Conservation (phyloP, 345 rosid genomes). For the Combretum micranthum region DNA sequence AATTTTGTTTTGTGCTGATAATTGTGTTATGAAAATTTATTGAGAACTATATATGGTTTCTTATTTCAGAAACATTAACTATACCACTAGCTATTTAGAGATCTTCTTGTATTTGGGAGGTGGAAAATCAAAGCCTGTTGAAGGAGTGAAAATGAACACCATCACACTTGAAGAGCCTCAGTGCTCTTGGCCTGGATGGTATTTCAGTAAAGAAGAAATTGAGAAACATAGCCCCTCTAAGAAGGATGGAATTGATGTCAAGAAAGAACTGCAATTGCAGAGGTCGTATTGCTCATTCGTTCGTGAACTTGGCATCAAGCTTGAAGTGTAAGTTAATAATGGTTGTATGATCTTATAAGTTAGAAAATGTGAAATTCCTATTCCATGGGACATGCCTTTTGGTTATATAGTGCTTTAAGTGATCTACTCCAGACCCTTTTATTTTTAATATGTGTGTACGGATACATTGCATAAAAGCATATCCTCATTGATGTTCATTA, state of each 20-base stretch:
- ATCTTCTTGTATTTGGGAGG: too few relatives aligned
- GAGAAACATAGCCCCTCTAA: slow-evolving; percentile 52
- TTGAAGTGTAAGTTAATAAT: slow-evolving; percentile 48
- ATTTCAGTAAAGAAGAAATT: slow-evolving; percentile 43
- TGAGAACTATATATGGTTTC: too few relatives aligned
- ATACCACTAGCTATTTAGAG: too few relatives aligned
- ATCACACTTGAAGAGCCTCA: slow-evolving; percentile 21
- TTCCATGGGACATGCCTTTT: background rate
- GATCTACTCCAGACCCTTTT: background rate
- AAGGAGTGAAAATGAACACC: slow-evolving; percentile 13
- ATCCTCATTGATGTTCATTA: background rate
- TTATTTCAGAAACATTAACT: too few relatives aligned
- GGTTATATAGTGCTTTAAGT: background rate
- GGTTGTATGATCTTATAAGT: background rate
- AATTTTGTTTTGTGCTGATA: too few relatives aligned
- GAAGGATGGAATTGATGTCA: slow-evolving; percentile 44
- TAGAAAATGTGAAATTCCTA: background rate
- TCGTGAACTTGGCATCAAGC: slow-evolving; percentile 53
- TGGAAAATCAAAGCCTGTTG: background rate
- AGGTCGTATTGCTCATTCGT: slow-evolving; percentile 42
- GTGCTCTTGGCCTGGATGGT: slow-evolving; percentile 27
- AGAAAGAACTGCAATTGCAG: slow-evolving; percentile 38
- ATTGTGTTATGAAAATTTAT: too few relatives aligned
- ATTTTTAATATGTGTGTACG: background rate
- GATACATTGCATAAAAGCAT: too few relatives aligned